Evolutionary conservation across 441 rosid species (phyloP), one percentile per base, ranked within the genome.

Genomic region (Erodium moschatum): DNA sequence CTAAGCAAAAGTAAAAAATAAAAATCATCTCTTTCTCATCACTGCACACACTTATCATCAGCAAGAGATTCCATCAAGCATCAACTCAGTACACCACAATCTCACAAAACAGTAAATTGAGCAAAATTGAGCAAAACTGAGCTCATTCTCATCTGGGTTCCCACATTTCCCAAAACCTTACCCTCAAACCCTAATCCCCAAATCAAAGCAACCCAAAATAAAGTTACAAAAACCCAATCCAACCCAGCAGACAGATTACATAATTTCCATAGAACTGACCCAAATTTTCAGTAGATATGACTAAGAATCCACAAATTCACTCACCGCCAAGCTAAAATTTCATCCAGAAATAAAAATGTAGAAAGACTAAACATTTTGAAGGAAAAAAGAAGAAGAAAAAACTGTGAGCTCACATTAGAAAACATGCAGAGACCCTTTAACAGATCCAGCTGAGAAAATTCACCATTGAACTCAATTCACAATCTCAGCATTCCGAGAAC

Each of bases 381-480:
- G 62, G 62, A 56, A 56, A 6, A 18, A 44, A 44, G 1, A 6
- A 6, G 60, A n/a, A n/a, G n/a, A n/a, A n/a, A n/a, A n/a, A n/a
- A n/a, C n/a, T 56, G 10, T 56, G 62, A 56, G 4, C 62, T 56
- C 62, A 56, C 62, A 18, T 8, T 16, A 7, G 62, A 56, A 19
- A 56, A 44, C 50, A 44, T 16, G 24, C 24, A 56, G 3, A 6
- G 2, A 56, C 62, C 6, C n/a, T 16, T 0, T 6, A 56, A 6
- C 60, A 56, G 62, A 56, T 56, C 62, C 62, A 56, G 62, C 62
- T 18, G 11, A 56, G 62, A 56, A 16, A 56, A 56, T 6, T 19
- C 62, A 56, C 24, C 62, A 56, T 56, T 56, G 24, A 56, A 18
- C 21, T 19, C 62, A 52, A 15, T 56, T 56, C 24, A 56, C 62